A percentile compares a stretch with the other conserved stretches of the same genome.
Evolutionary conservation across 148 eudicot species (phyloP).

Genomic region (Bassia scoparia): DNA sequence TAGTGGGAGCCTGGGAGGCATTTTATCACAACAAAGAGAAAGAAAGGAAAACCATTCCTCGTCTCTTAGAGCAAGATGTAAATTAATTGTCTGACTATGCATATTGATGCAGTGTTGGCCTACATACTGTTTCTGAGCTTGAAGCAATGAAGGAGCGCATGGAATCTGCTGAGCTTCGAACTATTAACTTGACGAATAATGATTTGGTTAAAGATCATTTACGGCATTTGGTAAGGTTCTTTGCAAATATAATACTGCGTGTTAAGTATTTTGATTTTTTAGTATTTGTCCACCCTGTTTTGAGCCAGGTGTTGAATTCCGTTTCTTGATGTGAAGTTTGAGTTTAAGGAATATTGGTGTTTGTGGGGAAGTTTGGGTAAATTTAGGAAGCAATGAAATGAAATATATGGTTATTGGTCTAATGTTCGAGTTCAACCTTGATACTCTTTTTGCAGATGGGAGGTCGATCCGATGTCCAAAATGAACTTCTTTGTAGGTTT

Average conservation of each 20-base stretch:
- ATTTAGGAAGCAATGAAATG: too few species aligned
- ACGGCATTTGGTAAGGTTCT: slow-evolving; percentile 70
- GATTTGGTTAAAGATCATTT: slow-evolving; percentile 98
- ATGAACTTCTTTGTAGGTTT: slow-evolving; percentile 86
- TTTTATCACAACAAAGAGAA: too few species aligned
- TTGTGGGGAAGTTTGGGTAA: not conserved
- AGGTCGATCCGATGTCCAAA: slow-evolving; percentile 55
- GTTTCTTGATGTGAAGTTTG: not conserved
- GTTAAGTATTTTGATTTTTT: not conserved
- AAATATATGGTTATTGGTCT: not conserved
- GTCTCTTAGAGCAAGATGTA: not conserved
- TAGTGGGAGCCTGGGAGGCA: too few species aligned
- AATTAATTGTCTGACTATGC: not conserved
- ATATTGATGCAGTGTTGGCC: slow-evolving; percentile 73
- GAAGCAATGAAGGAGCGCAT: slow-evolving; percentile 66
- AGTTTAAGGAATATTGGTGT: not conserved
- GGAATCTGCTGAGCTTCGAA: slow-evolving; percentile 66
- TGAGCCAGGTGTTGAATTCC: not conserved
- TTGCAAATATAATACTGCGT: not conserved
- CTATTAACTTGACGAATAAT: slow-evolving; percentile 67
- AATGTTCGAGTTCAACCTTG: not conserved
- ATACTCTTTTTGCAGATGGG: slow-evolving; percentile 59
- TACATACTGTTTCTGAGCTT: slow-evolving; percentile 73
- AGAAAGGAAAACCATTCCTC: too few species aligned
- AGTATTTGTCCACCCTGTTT: not conserved